phyloP scores from a whole-genome alignment of 768 basidiomycete genomes.

The Cyathus striatus region DNA sequence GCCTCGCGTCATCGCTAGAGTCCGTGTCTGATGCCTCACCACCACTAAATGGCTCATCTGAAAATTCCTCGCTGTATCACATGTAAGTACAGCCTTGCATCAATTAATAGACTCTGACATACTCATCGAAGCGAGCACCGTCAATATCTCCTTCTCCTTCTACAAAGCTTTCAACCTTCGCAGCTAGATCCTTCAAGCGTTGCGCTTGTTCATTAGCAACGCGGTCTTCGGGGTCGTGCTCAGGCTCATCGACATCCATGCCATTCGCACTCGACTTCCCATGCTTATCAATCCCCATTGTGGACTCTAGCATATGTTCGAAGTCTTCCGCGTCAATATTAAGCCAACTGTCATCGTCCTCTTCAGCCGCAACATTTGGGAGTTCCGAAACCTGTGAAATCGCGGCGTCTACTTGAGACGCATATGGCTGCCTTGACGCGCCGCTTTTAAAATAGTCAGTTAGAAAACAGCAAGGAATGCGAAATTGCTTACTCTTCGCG shows the following conservation, averaged over 20 bases:
- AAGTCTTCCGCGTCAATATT: conserved; percentile 71
- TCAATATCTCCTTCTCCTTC: conserved; percentile 85
- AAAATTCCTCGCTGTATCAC: conserved; percentile 52
- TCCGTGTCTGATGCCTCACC: conserved; percentile 44
- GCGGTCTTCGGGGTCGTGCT: conserved; percentile 38
- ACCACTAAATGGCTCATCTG: conserved; percentile 60
- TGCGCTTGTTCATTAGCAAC: conserved; percentile 62
- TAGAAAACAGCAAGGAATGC: not conserved
- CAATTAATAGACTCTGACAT: conserved; percentile 22
- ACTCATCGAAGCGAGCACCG: conserved; percentile 92
- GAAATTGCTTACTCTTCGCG: conserved; percentile 55
- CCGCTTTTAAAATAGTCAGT: conserved; percentile 30
- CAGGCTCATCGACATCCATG: conserved; percentile 46
- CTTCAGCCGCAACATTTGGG: conserved; percentile 16
- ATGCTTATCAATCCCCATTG: conserved; percentile 19
- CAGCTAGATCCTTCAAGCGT: conserved; percentile 70
- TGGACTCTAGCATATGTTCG: conserved; percentile 62
- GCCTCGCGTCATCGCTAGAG: conserved; percentile 31
- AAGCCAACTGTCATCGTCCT: conserved; percentile 91
- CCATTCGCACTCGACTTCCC: conserved; percentile 16
- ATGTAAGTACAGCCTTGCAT: conserved; percentile 4
- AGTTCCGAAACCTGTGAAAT: conserved; percentile 36
- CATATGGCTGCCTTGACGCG: conserved; percentile 69
- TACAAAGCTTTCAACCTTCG: conserved; percentile 86
- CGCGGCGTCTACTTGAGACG: conserved; percentile 63